Evolutionary conservation across 2,329 filamentous ascomycete species (phyloP), one percentile per base, ranked within the genome.

Genomic region (Penicillium polonicum): DNA sequence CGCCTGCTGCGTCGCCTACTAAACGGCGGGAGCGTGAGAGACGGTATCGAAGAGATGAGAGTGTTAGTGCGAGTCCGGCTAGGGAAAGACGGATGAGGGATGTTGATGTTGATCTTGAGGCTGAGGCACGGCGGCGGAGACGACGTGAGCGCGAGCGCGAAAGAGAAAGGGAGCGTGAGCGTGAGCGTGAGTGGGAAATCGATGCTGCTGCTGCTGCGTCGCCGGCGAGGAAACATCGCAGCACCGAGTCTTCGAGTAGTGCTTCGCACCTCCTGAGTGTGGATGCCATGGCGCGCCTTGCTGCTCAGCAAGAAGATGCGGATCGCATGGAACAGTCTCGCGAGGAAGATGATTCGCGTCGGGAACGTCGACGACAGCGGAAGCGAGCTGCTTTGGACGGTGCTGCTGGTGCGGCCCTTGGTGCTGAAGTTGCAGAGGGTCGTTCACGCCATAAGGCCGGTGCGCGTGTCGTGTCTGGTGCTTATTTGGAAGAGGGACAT

Each of bases 391-490:
- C 65, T 19, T 36, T 73, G 21, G 61, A 50, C 19, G 62, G 43
- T 25, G 64, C 64, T 46, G 65, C 35, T 6, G 54, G 35, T 64
- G 49, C 57, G 46, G 60, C 57, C 43, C 52, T 68, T 44, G 62
- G 53, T 46, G 51, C 59, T 42, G 35, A 64, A 48, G 5, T 71
- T 56, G 31, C 58, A 25, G 65, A 67, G n/a, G 64, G 74, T 33
- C 66, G 69, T 44, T 71, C 76, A 12, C 71, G 74, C 41, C 78
- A 76, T 49, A 72, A 73, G 42, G 82, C 80, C 62, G 84, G 85
- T 68, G 81, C 80, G 56, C 78, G 88, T 60, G 79, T 89, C n/a
- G 86, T 88, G 21, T 91, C 88, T 61, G 88, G 88, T 21, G 86
- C 86, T 0, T 75, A 88, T 19, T 77, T 89, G 64, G 88, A 91